phyloP scores from a whole-genome alignment of 2,329 filamentous ascomycete species.

The Aspergillus terreus region DNA sequence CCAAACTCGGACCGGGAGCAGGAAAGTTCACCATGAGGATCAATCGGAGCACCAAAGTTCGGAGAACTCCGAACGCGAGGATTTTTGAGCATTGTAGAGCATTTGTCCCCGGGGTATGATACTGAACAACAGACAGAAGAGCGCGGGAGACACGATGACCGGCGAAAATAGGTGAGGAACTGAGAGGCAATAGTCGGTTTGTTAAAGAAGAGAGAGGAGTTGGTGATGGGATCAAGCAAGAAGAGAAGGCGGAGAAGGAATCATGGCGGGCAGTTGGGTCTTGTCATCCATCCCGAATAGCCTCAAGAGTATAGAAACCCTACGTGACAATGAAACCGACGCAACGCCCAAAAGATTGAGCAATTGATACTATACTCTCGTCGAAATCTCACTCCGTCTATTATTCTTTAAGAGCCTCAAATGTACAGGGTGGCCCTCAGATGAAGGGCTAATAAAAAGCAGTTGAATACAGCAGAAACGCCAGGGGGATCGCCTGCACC shows the following conservation, averaged over 20 bases:
- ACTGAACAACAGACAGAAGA: no score
- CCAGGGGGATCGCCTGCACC: neutral
- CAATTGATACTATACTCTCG: neutral
- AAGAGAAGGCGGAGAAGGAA: neutral
- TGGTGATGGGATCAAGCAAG: neutral
- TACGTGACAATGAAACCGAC: no score
- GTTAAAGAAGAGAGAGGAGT: no score
- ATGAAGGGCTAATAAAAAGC: neutral
- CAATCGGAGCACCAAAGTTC: neutral
- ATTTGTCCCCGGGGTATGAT: no score
- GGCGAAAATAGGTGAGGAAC: no score
- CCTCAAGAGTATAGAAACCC: no score
- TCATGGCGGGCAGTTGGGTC: neutral
- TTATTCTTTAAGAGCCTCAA: neutral
- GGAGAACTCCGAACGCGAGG: neutral
- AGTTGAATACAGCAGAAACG: neutral
- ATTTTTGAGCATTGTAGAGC: no score
- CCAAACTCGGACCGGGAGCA: no score
- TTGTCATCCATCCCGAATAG: no score
- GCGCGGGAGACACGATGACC: neutral
- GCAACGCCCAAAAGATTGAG: no score
- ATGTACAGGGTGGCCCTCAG: neutral
- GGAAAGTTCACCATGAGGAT: neutral
- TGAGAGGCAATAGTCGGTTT: neutral
- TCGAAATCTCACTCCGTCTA: neutral